Evolutionary conservation across 108 stramenopile genomes (phyloP), one percentile per base, ranked within the genome.

Genomic region (Cylindrotheca closterium): DNA sequence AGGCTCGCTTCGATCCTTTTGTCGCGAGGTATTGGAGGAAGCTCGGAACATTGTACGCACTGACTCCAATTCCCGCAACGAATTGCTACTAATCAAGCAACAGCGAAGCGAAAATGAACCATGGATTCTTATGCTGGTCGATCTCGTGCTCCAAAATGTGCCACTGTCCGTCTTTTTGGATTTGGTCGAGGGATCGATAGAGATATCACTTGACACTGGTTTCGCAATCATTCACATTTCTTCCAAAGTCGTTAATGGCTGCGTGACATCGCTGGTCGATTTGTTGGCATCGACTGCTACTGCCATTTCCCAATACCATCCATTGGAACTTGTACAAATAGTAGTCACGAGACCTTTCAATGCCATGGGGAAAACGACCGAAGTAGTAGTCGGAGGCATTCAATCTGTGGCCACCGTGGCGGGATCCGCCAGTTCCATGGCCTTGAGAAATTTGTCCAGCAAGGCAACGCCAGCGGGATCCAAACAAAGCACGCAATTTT

Each of bases 341-440:
- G 63, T 92, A 7, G 37, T 92, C 1, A 70, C 79, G 26, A 63
- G 83, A 34, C 91, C 88, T 61, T 75, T 86, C 31, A 81, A 81
- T 61, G 81, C 84, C 47, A 76, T 87, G 64, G 81, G 82, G 2
- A 87, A 82, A 51, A 86, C 91, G 12, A 83, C 82, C 21, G 92
- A 89, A 59, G 87, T 73, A 0, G 58, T 94, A 15, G 92, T 73
- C 0, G 82, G 78, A 34, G 92, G 92, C 4, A 87, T 94, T 47
- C 89, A 91, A 55, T 87, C 86, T 55, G 92, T 91, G 23, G 92
- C 92, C 1, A 89, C 87, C 12, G 92, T 89, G 19, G 89, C 91
- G n/a, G 88, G 87, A 24, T 89, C 87, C 15, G 88, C 81, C 1
- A 83, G 86, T 57, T 87, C 72, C 22, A 73, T 80, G 74, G 86